Base-by-base conservation (phyloP, 805 yeast species). In the Limtongia smithiae region DNA sequence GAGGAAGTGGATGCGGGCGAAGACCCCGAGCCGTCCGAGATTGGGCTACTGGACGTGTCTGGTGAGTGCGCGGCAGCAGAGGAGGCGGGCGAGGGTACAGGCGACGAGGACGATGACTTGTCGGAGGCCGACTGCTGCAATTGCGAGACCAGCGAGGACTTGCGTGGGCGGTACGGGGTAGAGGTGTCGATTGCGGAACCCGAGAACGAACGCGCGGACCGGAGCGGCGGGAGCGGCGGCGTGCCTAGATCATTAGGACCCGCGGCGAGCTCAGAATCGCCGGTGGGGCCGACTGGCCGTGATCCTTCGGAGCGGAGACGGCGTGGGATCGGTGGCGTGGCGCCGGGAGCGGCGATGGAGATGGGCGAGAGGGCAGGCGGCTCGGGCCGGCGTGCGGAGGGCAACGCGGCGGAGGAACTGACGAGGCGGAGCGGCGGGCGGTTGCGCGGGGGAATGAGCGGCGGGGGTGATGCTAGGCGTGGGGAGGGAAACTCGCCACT, bases 61-160 rank as follows among this genome's bases (percentile, higher is more conserved):
- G 50, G 20, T 17, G 41, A 12, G 35, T 37, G 28, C 34, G 17
- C 33, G 25, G 9, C 17, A 11, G 31, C 20, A 11, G 30, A 27
- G 24, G 49, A 31, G 27, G 33, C 9, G 12, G 44, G 38, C 15
- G 32, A 41, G 2, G 41, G 30, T 2, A 14, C 14, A 4, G 36
- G 40, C 25, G 49, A 38, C 4, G 50, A 33, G 4, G 45, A 24
- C 37, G 36, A 38, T 8, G 44, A 31, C n/a, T 21, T n/a, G 25
- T 2, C 7, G 20, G 33, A 31, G 9, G 6, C 18, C 11, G 31
- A 15, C n/a, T 17, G 15, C 12, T 9, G 35, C 14, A 37, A 2
- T 15, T 8, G 24, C 2, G 44, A 41, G 12, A 25, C 18, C 17
- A 20, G 14, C 37, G 44, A 41, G 3, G 44, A 21, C 37, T 17